Evolutionary conservation across 257 asterid genomes (phyloP), one percentile per base, ranked within the genome.

Genomic region (Plantago elongata): DNA sequence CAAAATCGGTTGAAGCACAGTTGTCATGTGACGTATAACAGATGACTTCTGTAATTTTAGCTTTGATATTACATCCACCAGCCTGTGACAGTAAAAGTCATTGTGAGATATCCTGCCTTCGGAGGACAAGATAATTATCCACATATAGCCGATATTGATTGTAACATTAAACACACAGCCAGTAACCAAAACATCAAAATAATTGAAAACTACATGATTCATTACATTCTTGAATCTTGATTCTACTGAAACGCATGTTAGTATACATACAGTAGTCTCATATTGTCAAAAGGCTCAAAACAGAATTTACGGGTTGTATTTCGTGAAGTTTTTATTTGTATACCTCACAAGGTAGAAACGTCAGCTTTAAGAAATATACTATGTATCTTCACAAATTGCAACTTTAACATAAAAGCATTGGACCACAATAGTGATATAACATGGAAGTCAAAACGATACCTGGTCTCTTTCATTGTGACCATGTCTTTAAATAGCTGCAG

Each of bases 401-500:
- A 50, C 1, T 12, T 60, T 14, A 47, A 67, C 45, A 29, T 18
- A 13, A 18, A 54, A 50, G 37, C 45, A 57, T 13, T 38, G 49
- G 50, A 34, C 13, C 54, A 6, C 34, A 16, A 13, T 22, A 17
- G 49, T 16, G 65, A n/a, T 43, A 37, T 49, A 55, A 13, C 18
- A 51, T 29, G 45, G 17, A 60, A 60, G 34, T 40, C 54, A 65
- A 43, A 34, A 17, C 12, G 29, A 66, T 70, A 89, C 99, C 89
- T 79, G 66, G 64, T 79, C 74, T 92, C 96, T 62, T 84, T 87
- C 63, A 75, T 75, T 27, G 85, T 74, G 50, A 77, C 79, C 79
- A 87, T 78, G 77, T 86, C 96, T 78, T 87, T 89, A 66, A 92
- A 89, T 64, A 89, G 56, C 76, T 85, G 94, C 63, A 92, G 89